Conservation (phyloP, 768 basidiomycete species). For the Steccherinum ochraceum region DNA sequence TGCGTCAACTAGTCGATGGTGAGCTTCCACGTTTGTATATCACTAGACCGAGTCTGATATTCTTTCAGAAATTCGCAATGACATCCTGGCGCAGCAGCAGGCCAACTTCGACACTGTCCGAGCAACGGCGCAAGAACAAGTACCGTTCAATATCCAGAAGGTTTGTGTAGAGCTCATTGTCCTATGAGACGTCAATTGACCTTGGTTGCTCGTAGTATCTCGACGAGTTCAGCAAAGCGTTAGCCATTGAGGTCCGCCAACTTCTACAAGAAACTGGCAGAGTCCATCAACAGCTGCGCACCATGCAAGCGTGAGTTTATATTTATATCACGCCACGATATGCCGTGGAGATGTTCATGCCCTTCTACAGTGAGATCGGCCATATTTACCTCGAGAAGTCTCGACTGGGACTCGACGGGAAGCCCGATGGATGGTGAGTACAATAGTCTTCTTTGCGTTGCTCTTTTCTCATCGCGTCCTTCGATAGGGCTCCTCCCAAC, state of each 20-base stretch:
- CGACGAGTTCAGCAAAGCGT: slow-evolving; percentile 81
- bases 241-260: slow-evolving; percentile 80
- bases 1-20: slow-evolving; percentile 53
- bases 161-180: no score
- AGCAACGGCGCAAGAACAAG: slow-evolving; percentile 66
- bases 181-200: no score
- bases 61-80: slow-evolving; percentile 23
- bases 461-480: slow-evolving; percentile 16
- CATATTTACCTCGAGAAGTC: slow-evolving; percentile 62
- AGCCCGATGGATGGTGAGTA: slow-evolving; percentile 75
- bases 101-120: slow-evolving; percentile 64
- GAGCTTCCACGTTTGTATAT: slow-evolving; percentile 19
- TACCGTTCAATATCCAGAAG: slow-evolving; percentile 79
- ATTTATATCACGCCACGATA: neutral
- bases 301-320: slow-evolving; percentile 67
- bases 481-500: neutral
- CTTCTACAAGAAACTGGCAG: slow-evolving; percentile 80
- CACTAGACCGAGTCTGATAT: no score
- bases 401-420: slow-evolving; percentile 79
- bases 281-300: slow-evolving; percentile 71
- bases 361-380: slow-evolving; percentile 63
- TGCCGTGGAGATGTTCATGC: neutral
- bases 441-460: slow-evolving; percentile 29
- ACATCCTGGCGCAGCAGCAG: slow-evolving; percentile 56
- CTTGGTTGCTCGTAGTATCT: no score